Evolutionary conservation across 208 protist species (phyloP).

Genomic region (Naegleria lovaniensis): DNA sequence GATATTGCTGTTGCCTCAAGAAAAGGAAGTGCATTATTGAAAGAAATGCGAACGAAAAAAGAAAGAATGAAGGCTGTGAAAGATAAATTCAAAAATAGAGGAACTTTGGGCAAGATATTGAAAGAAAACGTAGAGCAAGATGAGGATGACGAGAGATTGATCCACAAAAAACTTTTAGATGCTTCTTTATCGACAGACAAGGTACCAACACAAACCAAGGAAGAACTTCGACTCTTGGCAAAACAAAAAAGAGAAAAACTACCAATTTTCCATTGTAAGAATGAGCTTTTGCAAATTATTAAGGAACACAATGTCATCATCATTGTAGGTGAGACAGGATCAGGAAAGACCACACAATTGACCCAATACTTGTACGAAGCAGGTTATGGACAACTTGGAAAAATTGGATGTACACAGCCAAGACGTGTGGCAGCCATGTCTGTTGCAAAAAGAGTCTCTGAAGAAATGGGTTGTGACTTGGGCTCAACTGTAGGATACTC

Average conservation of each 20-base stretch:
- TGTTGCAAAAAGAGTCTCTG: constrained; percentile 78
- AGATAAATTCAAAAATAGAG: constrained; percentile 40
- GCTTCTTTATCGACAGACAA: constrained; percentile 28
- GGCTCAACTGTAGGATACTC: constrained; percentile 94
- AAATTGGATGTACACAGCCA: constrained; percentile 82
- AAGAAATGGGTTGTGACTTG: constrained; percentile 71
- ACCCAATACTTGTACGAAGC: constrained; percentile 58
- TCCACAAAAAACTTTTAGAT: constrained; percentile 23
- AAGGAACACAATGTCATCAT: constrained; percentile 32
- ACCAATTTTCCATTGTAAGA: constrained; percentile 40
- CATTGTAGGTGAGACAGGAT: constrained; percentile 74
- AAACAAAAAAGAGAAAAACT: constrained; percentile 42
- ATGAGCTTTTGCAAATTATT: constrained; percentile 33
- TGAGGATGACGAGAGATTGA: constrained; percentile 26
- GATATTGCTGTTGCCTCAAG: constrained; percentile 67
- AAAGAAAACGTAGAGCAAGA: constrained; percentile 39
- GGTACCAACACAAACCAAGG: constrained; percentile 33
- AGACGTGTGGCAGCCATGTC: constrained; percentile 86
- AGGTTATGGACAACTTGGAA: constrained; percentile 39
- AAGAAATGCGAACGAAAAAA: constrained; percentile 56
- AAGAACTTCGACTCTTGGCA: constrained; percentile 33
- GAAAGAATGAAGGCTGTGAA: constrained; percentile 42
- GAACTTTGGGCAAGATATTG: constrained; percentile 54
- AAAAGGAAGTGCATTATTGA: constrained; percentile 65
- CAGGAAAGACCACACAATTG: constrained; percentile 59